A percentile compares a stretch with the other conserved stretches of the same genome.
Evolutionary conservation across 1,284 basidiomycete species (phyloP).

Genomic region (Chalciporus sp.): DNA sequence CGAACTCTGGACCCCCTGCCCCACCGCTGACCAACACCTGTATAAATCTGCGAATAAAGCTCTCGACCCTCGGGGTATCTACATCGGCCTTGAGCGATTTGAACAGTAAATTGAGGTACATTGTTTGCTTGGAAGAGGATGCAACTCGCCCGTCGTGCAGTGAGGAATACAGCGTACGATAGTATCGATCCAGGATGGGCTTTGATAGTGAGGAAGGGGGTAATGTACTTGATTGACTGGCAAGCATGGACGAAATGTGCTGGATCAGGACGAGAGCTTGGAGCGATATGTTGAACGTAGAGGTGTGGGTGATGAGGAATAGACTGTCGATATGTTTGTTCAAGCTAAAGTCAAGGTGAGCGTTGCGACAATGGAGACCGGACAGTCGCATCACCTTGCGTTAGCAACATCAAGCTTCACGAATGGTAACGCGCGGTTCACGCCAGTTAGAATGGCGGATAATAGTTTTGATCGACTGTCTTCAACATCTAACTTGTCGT

Average conservation of each 20-base stretch:
- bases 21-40: conserved; percentile 78
- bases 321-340: conserved; percentile 90
- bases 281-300: conserved; percentile 94
- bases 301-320: conserved; percentile 94
- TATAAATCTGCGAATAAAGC: conserved; percentile 85
- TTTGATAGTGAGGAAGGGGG: conserved; percentile 44
- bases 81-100: conserved; percentile 87
- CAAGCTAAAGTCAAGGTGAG: conserved; percentile 51
- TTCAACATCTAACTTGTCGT: conserved; percentile 60
- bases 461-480: conserved; percentile 84
- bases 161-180: conserved; percentile 89
- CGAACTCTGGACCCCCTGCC: conserved; percentile 82
- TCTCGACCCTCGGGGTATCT: conserved; percentile 69
- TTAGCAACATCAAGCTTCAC: conserved; percentile 71
- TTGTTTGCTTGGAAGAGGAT: conserved; percentile 90
- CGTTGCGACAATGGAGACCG: conserved; percentile 1
- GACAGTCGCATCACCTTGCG: conserved; percentile 43
- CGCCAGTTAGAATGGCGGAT: conserved; percentile 91
- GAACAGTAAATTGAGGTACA: conserved; percentile 97
- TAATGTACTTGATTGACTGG: conserved; percentile 38
- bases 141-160: conserved; percentile 84
- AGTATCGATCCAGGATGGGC: conserved; percentile 82
- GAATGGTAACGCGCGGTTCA: conserved; percentile 95
- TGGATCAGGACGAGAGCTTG: conserved; percentile 94
- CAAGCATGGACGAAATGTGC: conserved; percentile 69